Evolutionary conservation across 176 grass and related monocot species (phyloP).

Genomic region (Phragmites australis): DNA sequence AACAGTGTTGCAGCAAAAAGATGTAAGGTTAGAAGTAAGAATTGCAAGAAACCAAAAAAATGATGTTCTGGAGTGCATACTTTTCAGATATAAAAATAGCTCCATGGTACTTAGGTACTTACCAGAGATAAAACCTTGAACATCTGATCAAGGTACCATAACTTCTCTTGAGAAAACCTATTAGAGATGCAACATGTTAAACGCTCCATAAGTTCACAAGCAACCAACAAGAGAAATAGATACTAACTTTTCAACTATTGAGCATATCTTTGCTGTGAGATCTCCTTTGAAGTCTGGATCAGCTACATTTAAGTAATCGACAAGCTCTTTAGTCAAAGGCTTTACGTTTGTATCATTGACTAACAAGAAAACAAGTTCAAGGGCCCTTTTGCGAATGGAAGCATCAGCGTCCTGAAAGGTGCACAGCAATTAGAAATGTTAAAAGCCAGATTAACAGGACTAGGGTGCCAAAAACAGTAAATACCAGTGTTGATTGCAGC

Average conservation of each 20-base stretch:
- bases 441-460: constrained; percentile 16
- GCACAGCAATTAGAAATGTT: constrained; percentile 32
- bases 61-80: constrained; percentile 4
- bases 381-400: constrained; percentile 98
- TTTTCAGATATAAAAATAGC: constrained; percentile 29
- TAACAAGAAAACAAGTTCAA: constrained; percentile 85
- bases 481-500: not conserved
- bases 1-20: not conserved
- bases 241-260: constrained; percentile 86
- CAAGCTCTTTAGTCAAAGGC: constrained; percentile 85
- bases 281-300: constrained; percentile 97
- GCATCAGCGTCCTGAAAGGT: constrained; percentile 89
- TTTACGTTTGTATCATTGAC: constrained; percentile 92
- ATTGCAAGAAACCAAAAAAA: not conserved
- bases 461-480: constrained; percentile 31
- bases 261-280: constrained; percentile 88
- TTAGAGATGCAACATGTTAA: constrained; percentile 39
- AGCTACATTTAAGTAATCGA: constrained; percentile 78
- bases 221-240: not conserved
- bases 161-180: constrained; percentile 98
- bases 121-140: constrained; percentile 96
- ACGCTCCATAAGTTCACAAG: constrained; percentile 6
- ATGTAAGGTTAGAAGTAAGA: not conserved
- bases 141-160: constrained; percentile 98
- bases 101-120: constrained; percentile 45